These are phyloP conservation scores for Cryptococcus sp. DNA, from an alignment of 1,284 basidiomycete genomes.

Conservation along the genomic window DNA sequence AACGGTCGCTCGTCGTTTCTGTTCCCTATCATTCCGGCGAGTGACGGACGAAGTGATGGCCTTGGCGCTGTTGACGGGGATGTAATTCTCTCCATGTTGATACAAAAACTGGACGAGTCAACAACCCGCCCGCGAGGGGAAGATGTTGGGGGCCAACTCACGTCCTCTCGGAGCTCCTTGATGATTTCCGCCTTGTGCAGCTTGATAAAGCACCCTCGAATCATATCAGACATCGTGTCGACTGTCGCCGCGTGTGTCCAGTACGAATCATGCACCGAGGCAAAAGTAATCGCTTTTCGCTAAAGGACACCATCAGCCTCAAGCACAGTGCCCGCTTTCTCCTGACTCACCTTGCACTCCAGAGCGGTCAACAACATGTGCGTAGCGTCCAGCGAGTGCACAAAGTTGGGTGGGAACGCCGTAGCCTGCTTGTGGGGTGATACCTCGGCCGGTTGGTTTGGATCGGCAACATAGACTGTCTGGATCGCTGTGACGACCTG, in stretches of 20 bases:
- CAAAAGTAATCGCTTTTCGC: conserved; percentile 73
- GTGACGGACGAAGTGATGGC: conserved; percentile 9
- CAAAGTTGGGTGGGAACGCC: conserved; percentile 98
- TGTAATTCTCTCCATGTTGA: conserved; percentile 68
- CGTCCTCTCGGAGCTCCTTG: conserved; percentile 49
- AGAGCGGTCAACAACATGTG: conserved; percentile 99
- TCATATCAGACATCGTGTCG: conserved; percentile 81
- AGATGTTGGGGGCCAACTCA: too few species aligned
- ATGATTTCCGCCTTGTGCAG: conserved; percentile 86
- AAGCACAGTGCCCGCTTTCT: neutral
- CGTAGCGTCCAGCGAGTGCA: conserved; percentile 95
- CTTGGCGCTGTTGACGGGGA: conserved; percentile 54
- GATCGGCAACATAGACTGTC: conserved; percentile 89
- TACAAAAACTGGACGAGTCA: conserved; percentile 58
- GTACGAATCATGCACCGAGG: conserved; percentile 97
- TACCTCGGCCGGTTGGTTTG: conserved; percentile 71
- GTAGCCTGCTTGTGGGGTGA: conserved; percentile 83
- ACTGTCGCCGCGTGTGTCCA: conserved; percentile 93
- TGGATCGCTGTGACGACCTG: conserved; percentile 74
- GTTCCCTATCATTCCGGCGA: conserved; percentile 10
- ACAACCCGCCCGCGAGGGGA: neutral
- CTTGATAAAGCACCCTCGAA: conserved; percentile 89
- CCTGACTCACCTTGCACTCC: conserved; percentile 68
- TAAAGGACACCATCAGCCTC: conserved; percentile 30
- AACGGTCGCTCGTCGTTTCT: conserved; percentile 13